Evolutionary conservation across 2,329 filamentous ascomycete genomes (phyloP).

Genomic region (Trichoderma polysporum): DNA sequence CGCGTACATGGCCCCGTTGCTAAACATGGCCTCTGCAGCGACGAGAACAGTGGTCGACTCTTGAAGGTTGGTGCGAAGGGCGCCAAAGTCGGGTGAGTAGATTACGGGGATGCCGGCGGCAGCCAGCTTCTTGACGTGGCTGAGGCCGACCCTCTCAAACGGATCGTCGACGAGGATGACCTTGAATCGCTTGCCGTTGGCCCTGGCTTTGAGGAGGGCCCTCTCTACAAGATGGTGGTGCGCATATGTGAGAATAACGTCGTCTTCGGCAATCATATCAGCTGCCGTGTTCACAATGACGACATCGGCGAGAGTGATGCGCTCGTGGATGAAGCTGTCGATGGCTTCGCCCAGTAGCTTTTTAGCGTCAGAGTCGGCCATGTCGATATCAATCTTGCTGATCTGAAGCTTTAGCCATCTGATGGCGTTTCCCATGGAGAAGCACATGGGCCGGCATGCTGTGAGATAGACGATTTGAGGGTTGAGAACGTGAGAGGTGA

Average conservation of each 20-base stretch:
- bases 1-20: constrained; percentile 87
- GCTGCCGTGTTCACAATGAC: constrained; percentile 78
- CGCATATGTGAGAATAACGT: constrained; percentile 83
- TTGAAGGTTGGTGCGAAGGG: constrained; percentile 70
- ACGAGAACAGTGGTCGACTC: constrained; percentile 73
- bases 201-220: constrained; percentile 71
- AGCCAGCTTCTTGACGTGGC: constrained; percentile 66
- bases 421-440: constrained; percentile 96
- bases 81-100: constrained; percentile 76
- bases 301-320: constrained; percentile 81
- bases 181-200: constrained; percentile 70
- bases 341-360: constrained; percentile 74
- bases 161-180: constrained; percentile 81
- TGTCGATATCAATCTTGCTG: constrained; percentile 82
- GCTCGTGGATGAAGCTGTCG: constrained; percentile 86
- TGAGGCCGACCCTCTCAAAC: constrained; percentile 51
- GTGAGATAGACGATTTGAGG: constrained; percentile 95
- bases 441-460: constrained; percentile 91
- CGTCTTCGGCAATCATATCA: constrained; percentile 72
- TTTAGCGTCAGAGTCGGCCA: constrained; percentile 80
- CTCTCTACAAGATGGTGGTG: constrained; percentile 84
- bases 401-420: constrained; percentile 92
- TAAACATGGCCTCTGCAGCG: constrained; percentile 92
- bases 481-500: constrained; percentile 86
- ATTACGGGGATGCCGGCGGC: constrained; percentile 71